Percentiles rank a stretch among this genome's conserved stretches.
Evolutionary conservation across 768 basidiomycete species (phyloP).

Genomic region (Leucosporidium creatinivorum): DNA sequence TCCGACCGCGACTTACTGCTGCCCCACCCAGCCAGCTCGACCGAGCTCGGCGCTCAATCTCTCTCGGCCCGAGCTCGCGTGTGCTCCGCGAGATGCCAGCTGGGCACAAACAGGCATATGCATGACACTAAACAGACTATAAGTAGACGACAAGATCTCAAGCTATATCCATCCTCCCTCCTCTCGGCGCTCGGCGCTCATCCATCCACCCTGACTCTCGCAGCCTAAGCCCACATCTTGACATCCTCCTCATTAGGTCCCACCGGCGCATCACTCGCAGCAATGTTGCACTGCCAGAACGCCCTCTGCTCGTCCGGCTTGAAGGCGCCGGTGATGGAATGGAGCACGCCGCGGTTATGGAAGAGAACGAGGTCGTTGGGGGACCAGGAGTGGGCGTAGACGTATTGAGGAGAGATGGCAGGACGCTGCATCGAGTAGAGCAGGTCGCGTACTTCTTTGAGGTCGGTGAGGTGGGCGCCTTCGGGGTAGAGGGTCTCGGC

Average conservation of each 20-base stretch:
- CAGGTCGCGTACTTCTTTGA: constrained; percentile 62
- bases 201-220: too few relatives aligned
- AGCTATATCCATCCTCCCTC: too few relatives aligned
- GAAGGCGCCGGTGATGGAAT: constrained; percentile 72
- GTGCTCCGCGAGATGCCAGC: too few relatives aligned
- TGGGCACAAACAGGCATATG: too few relatives aligned
- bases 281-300: constrained; percentile 61
- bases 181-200: too few relatives aligned
- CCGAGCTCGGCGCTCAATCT: too few relatives aligned
- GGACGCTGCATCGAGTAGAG: constrained; percentile 83
- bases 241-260: constrained; percentile 64
- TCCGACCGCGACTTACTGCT: too few relatives aligned
- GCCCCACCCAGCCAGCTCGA: too few relatives aligned
- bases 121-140: too few relatives aligned
- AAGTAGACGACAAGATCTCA: too few relatives aligned
- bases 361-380: constrained; percentile 72
- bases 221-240: constrained; percentile 29
- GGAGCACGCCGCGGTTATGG: constrained; percentile 75
- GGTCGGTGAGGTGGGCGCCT: constrained; percentile 66
- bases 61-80: too few relatives aligned
- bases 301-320: constrained; percentile 51
- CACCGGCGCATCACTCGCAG: constrained; percentile 62
- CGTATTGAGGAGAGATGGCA: constrained; percentile 74
- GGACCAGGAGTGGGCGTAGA: constrained; percentile 84
- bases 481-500: constrained; percentile 72